These are phyloP conservation scores for Pseudoneurospora amorphoporcata DNA, from an alignment of 495 filamentous ascomycete genomes.

Conservation along the genomic window DNA sequence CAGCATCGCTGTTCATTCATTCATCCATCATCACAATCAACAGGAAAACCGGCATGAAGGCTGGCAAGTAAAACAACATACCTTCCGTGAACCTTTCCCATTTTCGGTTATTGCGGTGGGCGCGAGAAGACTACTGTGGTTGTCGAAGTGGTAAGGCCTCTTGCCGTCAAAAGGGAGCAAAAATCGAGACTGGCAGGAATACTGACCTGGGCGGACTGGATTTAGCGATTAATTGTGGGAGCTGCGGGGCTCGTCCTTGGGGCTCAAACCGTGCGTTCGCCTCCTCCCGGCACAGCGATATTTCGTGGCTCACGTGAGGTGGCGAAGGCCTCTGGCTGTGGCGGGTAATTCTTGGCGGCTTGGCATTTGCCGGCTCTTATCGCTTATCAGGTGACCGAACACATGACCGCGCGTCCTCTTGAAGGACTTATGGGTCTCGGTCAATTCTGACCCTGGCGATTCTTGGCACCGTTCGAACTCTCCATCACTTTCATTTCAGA, in stretches of 20 bases:
- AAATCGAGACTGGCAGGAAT: conserved; percentile 4
- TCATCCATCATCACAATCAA: background rate
- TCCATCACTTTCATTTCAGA: background rate
- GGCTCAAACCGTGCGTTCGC: conserved; percentile 11
- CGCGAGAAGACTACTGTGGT: conserved; percentile 14
- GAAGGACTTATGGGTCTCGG: background rate
- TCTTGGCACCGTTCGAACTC: background rate
- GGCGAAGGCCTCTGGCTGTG: background rate
- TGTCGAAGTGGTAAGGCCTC: conserved; percentile 4
- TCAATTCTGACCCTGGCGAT: background rate
- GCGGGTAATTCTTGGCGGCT: background rate
- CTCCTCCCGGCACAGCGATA: background rate
- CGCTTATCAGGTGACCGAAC: background rate
- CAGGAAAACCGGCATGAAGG: background rate
- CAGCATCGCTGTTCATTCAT: conserved; percentile 1
- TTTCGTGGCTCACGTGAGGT: background rate
- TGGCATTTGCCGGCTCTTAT: background rate
- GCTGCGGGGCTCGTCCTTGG: conserved; percentile 20
- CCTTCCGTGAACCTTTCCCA: conserved; percentile 33
- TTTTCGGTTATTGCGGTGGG: conserved; percentile 20
- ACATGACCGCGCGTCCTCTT: background rate
- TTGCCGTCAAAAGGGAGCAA: background rate
- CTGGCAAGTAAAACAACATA: background rate
- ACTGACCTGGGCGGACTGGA: conserved; percentile 7
- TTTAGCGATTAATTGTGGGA: conserved; percentile 12